Base-by-base conservation (phyloP, 2,329 filamentous ascomycete species). In the Alternaria postmessia region DNA sequence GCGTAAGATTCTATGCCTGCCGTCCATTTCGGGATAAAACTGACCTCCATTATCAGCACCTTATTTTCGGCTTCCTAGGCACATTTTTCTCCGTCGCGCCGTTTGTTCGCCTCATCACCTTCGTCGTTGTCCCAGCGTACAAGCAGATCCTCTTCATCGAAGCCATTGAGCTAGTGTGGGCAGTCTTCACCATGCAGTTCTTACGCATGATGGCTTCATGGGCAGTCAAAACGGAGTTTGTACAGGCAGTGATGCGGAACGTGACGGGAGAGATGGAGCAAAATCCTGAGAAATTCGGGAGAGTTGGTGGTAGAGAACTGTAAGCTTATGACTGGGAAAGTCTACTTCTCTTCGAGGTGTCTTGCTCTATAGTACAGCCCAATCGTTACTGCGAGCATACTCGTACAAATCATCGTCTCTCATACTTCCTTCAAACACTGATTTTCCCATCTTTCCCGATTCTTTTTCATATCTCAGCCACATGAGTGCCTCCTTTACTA, bases 111-210 rank as follows among this genome's bases (percentile, higher is more conserved):
- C 54, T 66, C 7, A 22, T 57, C 11, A 61, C 57, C 6, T 68
- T 68, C n/a, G 32, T 54, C 1, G 36, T 57, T 8, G 44, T 64
- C 24, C 65, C 64, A 3, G 62, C 62, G 26, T 60, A 64, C 43
- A 63, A 54, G 38, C 64, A 66, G n/a, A 58, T 65, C 5, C 43
- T 68, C 11, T 68, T 68, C 20, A 47, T 62, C 16, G 51, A 57
- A 16, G 54, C 51, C 22, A 53, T 41, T 6, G 26, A 61, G 7
- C 26, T 66, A n/a, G 49, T 59, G 7, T 39, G 8, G 43, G 28
- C 26, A 1, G 32, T 66, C 16, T 68, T 66, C 52, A 12, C 54
- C 16, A 24, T 22, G 5, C 57, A 53, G 1, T 38, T 59, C 11
- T 14, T 57, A 11, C 54, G 61, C n/a, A 20, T 51, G 12, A 47